Percentiles rank a stretch among this genome's conserved stretches.
Evolutionary conservation across 176 grass and related monocot species (phyloP).

Genomic region (Bolboschoenus planiculmis): DNA sequence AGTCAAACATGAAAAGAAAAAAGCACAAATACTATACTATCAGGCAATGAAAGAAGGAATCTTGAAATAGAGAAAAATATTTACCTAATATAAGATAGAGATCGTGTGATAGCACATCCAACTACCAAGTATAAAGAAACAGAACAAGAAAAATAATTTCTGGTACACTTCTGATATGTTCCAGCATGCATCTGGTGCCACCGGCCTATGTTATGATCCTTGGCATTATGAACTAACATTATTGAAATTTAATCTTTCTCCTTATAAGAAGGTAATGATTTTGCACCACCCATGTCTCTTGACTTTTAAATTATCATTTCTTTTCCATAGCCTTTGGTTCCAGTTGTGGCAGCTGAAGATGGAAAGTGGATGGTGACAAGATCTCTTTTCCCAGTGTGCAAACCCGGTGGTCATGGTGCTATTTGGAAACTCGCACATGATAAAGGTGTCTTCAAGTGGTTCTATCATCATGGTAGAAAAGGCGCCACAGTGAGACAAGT

Average conservation of each 20-base stretch:
- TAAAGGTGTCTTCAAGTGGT: conserved; percentile 81
- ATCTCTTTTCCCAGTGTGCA: conserved; percentile 67
- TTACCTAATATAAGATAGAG: neutral
- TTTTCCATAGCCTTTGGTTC: conserved; percentile 74
- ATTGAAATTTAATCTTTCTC: neutral
- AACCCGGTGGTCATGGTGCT: conserved; percentile 93
- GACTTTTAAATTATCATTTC: conserved; percentile 15
- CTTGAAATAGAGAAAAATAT: neutral
- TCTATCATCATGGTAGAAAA: conserved; percentile 68
- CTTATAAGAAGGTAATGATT: neutral
- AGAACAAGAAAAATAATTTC: neutral
- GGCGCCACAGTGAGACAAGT: conserved; percentile 94
- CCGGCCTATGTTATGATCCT: neutral
- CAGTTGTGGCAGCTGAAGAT: conserved; percentile 74
- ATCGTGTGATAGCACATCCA: neutral
- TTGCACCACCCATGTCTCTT: neutral
- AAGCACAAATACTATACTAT: neutral
- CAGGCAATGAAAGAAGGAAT: neutral
- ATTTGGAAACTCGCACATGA: conserved; percentile 94
- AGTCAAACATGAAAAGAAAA: neutral
- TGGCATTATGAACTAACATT: neutral
- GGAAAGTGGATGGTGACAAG: conserved; percentile 75
- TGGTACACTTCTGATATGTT: neutral
- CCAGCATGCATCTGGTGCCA: neutral
- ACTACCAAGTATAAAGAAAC: neutral